Conservation (phyloP, 805 yeast species). For the Zygosaccharomyces pseudorouxii region DNA sequence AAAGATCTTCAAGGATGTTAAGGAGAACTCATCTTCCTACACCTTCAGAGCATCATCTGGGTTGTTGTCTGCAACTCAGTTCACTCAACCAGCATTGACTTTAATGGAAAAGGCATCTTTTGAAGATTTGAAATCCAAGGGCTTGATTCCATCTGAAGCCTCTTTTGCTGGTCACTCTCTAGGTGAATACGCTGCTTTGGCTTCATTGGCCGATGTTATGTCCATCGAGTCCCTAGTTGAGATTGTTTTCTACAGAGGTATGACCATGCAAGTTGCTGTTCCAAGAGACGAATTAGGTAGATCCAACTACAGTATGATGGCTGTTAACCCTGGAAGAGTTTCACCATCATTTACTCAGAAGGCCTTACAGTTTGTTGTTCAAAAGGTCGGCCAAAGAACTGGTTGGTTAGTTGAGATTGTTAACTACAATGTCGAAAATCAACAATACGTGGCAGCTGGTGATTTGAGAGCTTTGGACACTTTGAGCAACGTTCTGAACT, state of each 20-base stretch:
- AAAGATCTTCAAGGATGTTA: conserved; percentile 91
- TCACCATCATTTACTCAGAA: conserved; percentile 85
- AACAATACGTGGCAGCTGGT: conserved; percentile 98
- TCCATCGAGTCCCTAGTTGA: conserved; percentile 96
- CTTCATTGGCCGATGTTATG: conserved; percentile 97
- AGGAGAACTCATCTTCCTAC: conserved; percentile 71
- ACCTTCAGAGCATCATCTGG: conserved; percentile 94
- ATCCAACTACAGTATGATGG: conserved; percentile 99
- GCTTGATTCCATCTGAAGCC: conserved; percentile 87
- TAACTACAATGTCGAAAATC: conserved; percentile 95
- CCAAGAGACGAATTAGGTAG: conserved; percentile 94
- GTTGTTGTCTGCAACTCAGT: conserved; percentile 94
- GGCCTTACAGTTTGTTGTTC: conserved; percentile 91
- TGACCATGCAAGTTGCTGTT: conserved; percentile 99
- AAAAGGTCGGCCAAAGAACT: conserved; percentile 76
- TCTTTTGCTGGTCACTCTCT: conserved; percentile 99
- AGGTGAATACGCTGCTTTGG: conserved; percentile 97
- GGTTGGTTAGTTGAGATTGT: conserved; percentile 96
- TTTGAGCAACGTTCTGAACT: conserved; percentile 86
- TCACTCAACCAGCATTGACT: conserved; percentile 98
- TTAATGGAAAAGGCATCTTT: conserved; percentile 98
- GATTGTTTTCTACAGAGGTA: conserved; percentile 98
- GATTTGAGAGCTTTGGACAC: conserved; percentile 94
- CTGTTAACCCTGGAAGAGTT: conserved; percentile 94
- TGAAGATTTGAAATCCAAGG: conserved; percentile 95